These are phyloP conservation scores for Brassica incana DNA, from an alignment of 345 rosid species.

Conservation along the genomic window DNA sequence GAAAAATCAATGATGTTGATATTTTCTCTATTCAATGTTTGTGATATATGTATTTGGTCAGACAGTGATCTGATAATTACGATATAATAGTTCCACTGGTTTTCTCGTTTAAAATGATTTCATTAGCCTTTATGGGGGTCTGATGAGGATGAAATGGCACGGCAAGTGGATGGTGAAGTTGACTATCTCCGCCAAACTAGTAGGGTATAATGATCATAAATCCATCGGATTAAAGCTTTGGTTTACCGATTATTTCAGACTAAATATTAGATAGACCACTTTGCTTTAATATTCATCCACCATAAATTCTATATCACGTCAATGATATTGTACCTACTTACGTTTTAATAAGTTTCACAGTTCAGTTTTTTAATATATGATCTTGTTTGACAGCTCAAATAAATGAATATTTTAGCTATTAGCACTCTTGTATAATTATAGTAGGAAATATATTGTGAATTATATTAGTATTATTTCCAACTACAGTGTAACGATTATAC, in stretches of 20 bases:
- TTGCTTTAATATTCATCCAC: constrained; percentile 21
- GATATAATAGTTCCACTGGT: neutral
- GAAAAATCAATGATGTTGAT: neutral
- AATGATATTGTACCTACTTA: neutral
- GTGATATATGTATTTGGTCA: neutral
- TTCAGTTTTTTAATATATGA: neutral
- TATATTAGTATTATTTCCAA: neutral
- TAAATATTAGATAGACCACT: constrained; percentile 5
- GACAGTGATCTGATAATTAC: constrained; percentile 8
- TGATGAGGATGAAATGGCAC: constrained; percentile 19
- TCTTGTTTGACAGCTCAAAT: neutral
- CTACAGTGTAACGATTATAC: neutral
- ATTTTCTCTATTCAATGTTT: neutral
- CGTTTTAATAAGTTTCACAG: neutral
- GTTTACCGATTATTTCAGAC: neutral
- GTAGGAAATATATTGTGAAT: neutral
- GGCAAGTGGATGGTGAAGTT: constrained; percentile 28
- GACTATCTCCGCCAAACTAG: constrained; percentile 25
- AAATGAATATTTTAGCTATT: neutral
- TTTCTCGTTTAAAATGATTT: constrained; percentile 11
- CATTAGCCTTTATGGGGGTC: constrained; percentile 5
- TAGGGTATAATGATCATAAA: neutral
- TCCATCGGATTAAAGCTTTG: neutral
- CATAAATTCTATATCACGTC: constrained; percentile 16
- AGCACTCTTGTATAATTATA: neutral